Conservation (phyloP, 768 basidiomycete species). For the Xanthoconium purpureum region DNA sequence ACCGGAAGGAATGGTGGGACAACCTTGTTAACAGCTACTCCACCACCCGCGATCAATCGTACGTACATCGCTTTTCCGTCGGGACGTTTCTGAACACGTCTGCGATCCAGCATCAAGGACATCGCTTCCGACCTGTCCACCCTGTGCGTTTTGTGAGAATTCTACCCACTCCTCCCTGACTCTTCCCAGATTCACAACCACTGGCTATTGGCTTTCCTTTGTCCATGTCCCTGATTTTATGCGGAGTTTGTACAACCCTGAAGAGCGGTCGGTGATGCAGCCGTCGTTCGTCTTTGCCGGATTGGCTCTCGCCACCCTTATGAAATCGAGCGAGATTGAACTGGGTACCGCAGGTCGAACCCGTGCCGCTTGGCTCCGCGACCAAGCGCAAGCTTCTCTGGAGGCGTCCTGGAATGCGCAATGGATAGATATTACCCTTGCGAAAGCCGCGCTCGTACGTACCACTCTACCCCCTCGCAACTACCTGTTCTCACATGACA, state of each 20-base stretch:
- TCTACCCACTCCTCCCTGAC: slow-evolving; percentile 4
- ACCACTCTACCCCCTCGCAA: not conserved
- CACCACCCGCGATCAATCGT: slow-evolving; percentile 43
- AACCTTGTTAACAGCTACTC: slow-evolving; percentile 43
- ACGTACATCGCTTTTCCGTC: slow-evolving; percentile 8
- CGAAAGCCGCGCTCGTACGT: slow-evolving; percentile 69
- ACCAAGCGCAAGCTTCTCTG: slow-evolving; percentile 53
- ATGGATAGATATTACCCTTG: slow-evolving; percentile 61
- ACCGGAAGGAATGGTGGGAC: slow-evolving; percentile 47
- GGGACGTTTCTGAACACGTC: slow-evolving; percentile 1
- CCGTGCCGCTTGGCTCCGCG: slow-evolving; percentile 55
- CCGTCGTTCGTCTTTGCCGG: slow-evolving; percentile 68
- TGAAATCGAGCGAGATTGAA: slow-evolving; percentile 70
- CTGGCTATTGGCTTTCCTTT: slow-evolving; percentile 67
- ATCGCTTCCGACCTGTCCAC: slow-evolving; percentile 49
- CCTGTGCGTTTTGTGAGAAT: slow-evolving; percentile 40
- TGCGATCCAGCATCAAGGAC: slow-evolving; percentile 40
- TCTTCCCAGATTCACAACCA: slow-evolving; percentile 54
- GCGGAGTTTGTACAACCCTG: slow-evolving; percentile 48
- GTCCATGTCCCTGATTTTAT: slow-evolving; percentile 57
- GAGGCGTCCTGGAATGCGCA: slow-evolving; percentile 48
- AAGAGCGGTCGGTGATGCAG: slow-evolving; percentile 56
- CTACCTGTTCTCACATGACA: slow-evolving; percentile 11
- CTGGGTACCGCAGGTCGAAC: slow-evolving; percentile 50
- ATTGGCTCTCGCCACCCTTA: slow-evolving; percentile 67